These are phyloP conservation scores for Aspergillus calidoustus DNA, from an alignment of 2,329 filamentous ascomycete genomes.

Conservation along the genomic window DNA sequence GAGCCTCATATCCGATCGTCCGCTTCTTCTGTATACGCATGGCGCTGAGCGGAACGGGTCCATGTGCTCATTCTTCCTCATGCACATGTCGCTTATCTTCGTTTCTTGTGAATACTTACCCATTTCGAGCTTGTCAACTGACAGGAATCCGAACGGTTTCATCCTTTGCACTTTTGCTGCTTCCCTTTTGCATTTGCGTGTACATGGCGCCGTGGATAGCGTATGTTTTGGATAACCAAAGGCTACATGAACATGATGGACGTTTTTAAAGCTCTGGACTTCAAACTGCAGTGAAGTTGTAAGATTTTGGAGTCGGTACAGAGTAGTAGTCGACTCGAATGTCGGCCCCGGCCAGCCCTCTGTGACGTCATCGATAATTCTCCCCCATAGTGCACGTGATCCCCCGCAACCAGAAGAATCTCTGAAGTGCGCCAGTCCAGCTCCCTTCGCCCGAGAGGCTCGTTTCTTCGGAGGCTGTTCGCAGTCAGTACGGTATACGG, in stretches of 20 bases:
- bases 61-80: not conserved
- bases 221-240: conserved; percentile 19
- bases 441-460: conserved; percentile 19
- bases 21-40: conserved; percentile 11
- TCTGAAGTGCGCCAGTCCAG: not conserved
- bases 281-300: not conserved
- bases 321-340: not conserved
- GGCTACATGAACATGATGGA: conserved; percentile 20
- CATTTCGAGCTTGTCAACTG: conserved; percentile 18
- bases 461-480: not conserved
- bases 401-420: conserved; percentile 1
- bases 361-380: conserved; percentile 6
- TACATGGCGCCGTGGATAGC: conserved; percentile 24
- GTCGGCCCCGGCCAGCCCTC: not conserved
- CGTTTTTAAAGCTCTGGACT: conserved; percentile 2
- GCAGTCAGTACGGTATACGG: not conserved
- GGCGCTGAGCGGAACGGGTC: not conserved
- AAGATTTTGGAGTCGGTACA: not conserved
- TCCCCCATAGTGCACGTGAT: conserved; percentile 6
- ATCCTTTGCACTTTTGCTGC: conserved; percentile 18
- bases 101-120: conserved; percentile 29
- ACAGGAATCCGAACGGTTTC: conserved; percentile 25
- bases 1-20: conserved; percentile 4
- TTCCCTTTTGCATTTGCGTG: conserved; percentile 16
- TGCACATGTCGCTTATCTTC: conserved; percentile 11